Conservation (phyloP, 2,329 filamentous ascomycete species). For the Fusarium sp. region DNA sequence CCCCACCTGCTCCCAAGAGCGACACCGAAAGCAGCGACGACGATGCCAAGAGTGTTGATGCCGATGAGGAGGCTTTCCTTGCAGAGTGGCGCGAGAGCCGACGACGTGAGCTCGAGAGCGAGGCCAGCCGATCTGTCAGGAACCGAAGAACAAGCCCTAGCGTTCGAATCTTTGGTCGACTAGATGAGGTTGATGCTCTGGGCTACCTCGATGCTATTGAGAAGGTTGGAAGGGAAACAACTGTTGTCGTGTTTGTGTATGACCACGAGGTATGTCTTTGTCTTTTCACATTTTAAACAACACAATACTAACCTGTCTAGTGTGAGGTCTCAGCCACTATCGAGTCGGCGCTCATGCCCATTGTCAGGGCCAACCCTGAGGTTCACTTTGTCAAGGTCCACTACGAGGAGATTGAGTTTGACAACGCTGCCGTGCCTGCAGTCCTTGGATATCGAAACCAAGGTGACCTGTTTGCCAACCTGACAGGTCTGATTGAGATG, state of each 20-base stretch:
- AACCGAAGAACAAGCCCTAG: constrained; percentile 81
- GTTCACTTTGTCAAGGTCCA: constrained; percentile 92
- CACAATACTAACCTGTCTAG: constrained; percentile 60
- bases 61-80: constrained; percentile 85
- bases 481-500: constrained; percentile 88
- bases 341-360: constrained; percentile 79
- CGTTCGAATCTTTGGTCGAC: constrained; percentile 79
- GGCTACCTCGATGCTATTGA: constrained; percentile 98
- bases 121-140: constrained; percentile 66
- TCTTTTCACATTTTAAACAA: not conserved
- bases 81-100: constrained; percentile 86
- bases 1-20: constrained; percentile 48
- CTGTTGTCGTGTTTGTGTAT: constrained; percentile 94
- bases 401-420: constrained; percentile 93
- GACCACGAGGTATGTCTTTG: constrained; percentile 79
- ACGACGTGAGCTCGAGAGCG: constrained; percentile 79
- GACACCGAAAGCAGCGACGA: constrained; percentile 63
- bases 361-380: constrained; percentile 77
- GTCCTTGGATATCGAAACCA: constrained; percentile 88
- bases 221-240: constrained; percentile 82
- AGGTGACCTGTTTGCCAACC: constrained; percentile 89
- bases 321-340: constrained; percentile 83
- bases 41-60: constrained; percentile 59
- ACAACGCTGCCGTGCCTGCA: constrained; percentile 87
- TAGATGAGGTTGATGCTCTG: constrained; percentile 87